phyloP scores from a whole-genome alignment of 306 rosid species.

The Pyrus bretschneideri region DNA sequence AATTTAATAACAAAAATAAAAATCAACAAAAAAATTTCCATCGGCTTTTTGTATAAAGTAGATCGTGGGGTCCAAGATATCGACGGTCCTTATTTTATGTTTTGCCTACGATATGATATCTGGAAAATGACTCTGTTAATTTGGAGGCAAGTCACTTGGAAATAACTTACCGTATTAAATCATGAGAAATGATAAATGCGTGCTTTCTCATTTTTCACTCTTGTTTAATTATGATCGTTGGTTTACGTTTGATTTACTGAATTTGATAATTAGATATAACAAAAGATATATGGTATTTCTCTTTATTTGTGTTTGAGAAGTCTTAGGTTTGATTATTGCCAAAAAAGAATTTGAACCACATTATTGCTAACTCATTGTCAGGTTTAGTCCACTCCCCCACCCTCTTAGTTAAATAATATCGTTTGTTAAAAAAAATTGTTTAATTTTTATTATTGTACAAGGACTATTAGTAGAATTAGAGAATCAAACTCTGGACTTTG shows the following conservation, averaged over 20 bases:
- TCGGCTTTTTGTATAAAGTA: neutral
- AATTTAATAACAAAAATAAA: neutral
- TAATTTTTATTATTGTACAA: neutral
- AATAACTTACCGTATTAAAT: neutral
- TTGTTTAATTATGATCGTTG: neutral
- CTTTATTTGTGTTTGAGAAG: rapidly evolving
- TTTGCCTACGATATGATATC: neutral
- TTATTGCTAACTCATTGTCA: no score
- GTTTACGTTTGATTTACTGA: no score
- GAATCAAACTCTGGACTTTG: no score
- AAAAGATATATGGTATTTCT: no score
- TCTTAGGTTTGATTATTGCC: rapidly evolving
- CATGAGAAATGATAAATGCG: neutral
- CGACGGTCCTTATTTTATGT: neutral
- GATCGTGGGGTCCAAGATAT: neutral
- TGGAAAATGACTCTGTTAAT: neutral
- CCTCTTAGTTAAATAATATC: no score
- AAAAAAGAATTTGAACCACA: no score
- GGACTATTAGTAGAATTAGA: no score
- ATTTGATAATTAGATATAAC: no score
- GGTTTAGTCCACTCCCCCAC: rapidly evolving
- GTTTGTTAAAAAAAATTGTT: no score
- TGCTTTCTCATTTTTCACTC: neutral
- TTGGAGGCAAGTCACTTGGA: neutral
- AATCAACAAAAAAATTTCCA: no score